Conservation (phyloP, 305 asterid species). For the Solanum hybrid region DNA sequence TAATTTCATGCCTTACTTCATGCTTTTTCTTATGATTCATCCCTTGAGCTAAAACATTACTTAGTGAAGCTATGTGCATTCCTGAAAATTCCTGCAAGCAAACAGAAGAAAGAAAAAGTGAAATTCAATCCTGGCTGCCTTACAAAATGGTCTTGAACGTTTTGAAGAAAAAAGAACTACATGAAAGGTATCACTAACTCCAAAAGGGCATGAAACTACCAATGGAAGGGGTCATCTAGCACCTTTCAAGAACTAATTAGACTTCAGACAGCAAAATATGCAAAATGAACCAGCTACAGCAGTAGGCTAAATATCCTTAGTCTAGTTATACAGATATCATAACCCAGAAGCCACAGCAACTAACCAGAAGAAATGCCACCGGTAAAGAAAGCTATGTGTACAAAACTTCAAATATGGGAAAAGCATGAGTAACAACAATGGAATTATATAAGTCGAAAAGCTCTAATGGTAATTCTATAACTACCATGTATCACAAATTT, state of each 20-base stretch:
- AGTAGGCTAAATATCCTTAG: neutral
- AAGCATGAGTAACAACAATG: neutral
- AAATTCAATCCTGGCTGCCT: constrained; percentile 1
- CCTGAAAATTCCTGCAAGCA: constrained; percentile 65
- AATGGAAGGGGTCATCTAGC: neutral
- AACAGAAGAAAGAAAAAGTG: constrained; percentile 3
- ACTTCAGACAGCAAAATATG: neutral
- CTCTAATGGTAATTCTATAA: neutral
- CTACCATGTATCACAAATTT: constrained; percentile 7
- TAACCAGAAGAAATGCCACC: neutral
- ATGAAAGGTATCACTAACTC: neutral
- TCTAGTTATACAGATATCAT: neutral
- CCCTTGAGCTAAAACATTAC: constrained; percentile 73
- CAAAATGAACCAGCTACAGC: neutral
- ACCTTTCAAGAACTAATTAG: neutral
- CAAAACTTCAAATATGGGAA: neutral
- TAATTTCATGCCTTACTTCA: constrained; percentile 48
- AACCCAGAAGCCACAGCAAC: neutral
- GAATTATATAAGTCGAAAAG: neutral
- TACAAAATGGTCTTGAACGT: neutral
- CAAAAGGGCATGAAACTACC: neutral
- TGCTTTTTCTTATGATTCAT: constrained; percentile 92
- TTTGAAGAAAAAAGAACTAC: neutral
- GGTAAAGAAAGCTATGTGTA: neutral
- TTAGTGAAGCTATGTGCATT: constrained; percentile 35